Evolutionary conservation across 495 filamentous ascomycete genomes (phyloP).

Genomic region (Aspergillus sparsus): DNA sequence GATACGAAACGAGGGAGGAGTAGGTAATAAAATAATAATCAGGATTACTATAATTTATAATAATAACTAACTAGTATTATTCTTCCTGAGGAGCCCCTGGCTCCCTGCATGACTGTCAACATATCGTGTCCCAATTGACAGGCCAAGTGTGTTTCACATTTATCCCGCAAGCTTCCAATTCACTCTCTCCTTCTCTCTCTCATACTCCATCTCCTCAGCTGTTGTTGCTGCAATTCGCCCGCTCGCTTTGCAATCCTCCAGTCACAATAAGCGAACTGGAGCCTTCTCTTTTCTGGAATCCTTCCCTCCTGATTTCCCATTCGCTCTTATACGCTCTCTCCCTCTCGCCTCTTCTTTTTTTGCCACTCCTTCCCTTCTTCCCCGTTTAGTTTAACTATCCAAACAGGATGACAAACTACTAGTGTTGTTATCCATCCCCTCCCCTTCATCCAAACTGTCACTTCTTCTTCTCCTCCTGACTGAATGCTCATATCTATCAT

Average conservation of each 20-base stretch:
- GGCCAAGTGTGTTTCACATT: slow-evolving; percentile 16
- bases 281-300: background rate
- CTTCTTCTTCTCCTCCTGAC: background rate
- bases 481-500: background rate
- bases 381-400: too few relatives aligned
- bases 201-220: background rate
- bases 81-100: slow-evolving; percentile 1
- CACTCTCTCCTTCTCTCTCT: background rate
- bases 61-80: background rate
- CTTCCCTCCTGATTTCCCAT: too few relatives aligned
- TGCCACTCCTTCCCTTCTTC: background rate
- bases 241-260: slow-evolving; percentile 1
- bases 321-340: slow-evolving; percentile 3
- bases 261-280: background rate
- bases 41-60: background rate
- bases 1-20: background rate
- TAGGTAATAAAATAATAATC: background rate
- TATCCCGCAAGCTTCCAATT: slow-evolving; percentile 1
- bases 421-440: too few relatives aligned
- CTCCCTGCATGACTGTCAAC: slow-evolving; percentile 4
- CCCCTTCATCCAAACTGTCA: too few relatives aligned
- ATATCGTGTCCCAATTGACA: slow-evolving; percentile 14
- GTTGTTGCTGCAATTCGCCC: background rate
- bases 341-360: background rate
- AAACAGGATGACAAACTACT: too few relatives aligned